phyloP scores from a whole-genome alignment of 2,329 filamentous ascomycete genomes.

The Scedosporium boydii region DNA sequence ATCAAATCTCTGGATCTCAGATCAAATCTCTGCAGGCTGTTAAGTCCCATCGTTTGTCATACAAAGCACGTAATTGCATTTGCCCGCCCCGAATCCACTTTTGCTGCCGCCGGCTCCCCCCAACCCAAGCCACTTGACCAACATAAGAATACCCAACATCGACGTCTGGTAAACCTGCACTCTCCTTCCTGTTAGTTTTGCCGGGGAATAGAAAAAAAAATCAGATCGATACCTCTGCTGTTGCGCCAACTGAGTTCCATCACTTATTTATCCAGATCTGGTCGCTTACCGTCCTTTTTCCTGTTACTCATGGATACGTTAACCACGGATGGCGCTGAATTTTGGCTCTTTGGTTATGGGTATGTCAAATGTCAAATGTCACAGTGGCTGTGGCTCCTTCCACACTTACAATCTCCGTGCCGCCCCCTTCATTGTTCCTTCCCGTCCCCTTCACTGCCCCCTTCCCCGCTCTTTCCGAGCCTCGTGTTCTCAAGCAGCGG shows the following conservation, averaged over 20 bases:
- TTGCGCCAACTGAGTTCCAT: background rate
- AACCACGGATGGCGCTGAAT: slow-evolving; percentile 44
- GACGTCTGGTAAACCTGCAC: too few relatives aligned
- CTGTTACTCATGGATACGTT: slow-evolving; percentile 23
- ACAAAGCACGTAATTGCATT: too few relatives aligned
- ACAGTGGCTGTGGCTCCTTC: background rate
- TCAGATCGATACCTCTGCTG: too few relatives aligned
- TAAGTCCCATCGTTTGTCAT: too few relatives aligned
- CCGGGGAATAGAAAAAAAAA: too few relatives aligned
- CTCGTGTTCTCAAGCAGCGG: background rate
- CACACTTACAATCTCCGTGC: background rate
- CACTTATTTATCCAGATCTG: background rate
- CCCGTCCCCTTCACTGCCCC: background rate
- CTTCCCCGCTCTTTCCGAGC: slow-evolving; percentile 7
- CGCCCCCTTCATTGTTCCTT: background rate
- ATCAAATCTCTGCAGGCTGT: too few relatives aligned
- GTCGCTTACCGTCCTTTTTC: background rate
- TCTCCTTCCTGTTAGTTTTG: too few relatives aligned
- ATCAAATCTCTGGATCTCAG: too few relatives aligned
- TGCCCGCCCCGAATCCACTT: too few relatives aligned
- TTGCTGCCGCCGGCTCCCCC: too few relatives aligned
- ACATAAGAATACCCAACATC: too few relatives aligned
- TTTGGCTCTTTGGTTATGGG: slow-evolving; percentile 98
- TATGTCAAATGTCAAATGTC: slow-evolving; percentile 34
- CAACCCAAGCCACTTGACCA: too few relatives aligned